Evolutionary conservation across 768 basidiomycete genomes (phyloP).

Genomic region (Pilatotrama ljubarskyi): DNA sequence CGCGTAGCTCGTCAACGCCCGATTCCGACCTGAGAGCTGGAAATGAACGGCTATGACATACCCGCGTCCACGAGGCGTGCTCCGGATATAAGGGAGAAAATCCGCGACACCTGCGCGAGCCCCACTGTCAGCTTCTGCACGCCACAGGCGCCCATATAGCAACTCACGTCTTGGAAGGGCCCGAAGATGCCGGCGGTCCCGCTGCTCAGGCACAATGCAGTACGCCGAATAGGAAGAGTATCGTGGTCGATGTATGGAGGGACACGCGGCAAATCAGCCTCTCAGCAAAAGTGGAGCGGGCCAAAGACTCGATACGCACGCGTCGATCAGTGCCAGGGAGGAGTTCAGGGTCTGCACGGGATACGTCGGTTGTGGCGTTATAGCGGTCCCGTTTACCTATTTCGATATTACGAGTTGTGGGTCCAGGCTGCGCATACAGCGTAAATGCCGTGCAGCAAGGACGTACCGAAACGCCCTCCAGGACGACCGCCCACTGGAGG

Average conservation of each 20-base stretch:
- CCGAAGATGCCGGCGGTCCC: conserved; percentile 74
- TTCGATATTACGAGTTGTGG: background rate
- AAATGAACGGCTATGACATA: conserved; percentile 30
- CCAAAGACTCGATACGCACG: conserved; percentile 45
- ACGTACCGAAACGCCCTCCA: conserved; percentile 56
- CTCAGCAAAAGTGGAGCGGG: background rate
- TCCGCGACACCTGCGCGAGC: conserved; percentile 56
- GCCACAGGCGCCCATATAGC: conserved; percentile 13
- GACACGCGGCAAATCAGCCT: background rate
- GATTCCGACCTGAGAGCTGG: conserved; percentile 18
- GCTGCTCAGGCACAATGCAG: conserved; percentile 37
- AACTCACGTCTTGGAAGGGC: conserved; percentile 71
- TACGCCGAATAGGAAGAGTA: background rate
- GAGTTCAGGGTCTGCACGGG: conserved; percentile 50
- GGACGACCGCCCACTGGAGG: conserved; percentile 71
- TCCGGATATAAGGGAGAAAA: conserved; percentile 59
- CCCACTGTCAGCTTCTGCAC: background rate
- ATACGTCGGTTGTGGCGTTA: conserved; percentile 66
- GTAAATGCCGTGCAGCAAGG: conserved; percentile 1
- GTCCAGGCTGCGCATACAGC: conserved; percentile 1
- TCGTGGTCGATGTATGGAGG: background rate
- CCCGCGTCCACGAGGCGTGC: conserved; percentile 68
- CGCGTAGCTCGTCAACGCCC: conserved; percentile 20
- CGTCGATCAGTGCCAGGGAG: conserved; percentile 71
- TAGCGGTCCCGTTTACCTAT: conserved; percentile 56